Evolutionary conservation across 768 basidiomycete genomes (phyloP), one percentile per base, ranked within the genome.

Genomic region (Mycena galericulata): DNA sequence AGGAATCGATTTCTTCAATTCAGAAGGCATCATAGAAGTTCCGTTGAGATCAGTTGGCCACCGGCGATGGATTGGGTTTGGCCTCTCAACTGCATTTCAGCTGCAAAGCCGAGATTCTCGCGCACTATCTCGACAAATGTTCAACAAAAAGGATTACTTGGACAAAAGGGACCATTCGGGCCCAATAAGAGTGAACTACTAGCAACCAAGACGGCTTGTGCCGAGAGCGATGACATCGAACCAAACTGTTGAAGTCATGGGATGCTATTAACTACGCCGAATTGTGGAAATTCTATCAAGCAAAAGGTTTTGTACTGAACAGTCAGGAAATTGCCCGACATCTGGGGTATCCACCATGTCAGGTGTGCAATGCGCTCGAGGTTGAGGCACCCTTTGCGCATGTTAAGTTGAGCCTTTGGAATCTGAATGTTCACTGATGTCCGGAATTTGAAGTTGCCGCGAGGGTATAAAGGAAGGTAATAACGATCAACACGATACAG

Each of bases 181-280:
- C 49, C 32, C 30, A 55, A 65, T 46, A 51, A 65, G 49, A 57
- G 55, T 50, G 56, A 65, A 56, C 57, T 61, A 61, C 53, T 71
- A 72, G 60, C 71, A 72, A 36, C 71, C 71, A 62, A 72, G 54
- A 45, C 71, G 71, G 60, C 64, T 72, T 40, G 59, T 72, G 17
- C 61, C 71, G 30, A 72, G 71, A 54, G 71, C 71, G 51, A 72
- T 69, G 50, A 69, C 71, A 55, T 72, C 71, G 61, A 46, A 72
- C 71, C 71, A 72, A 62, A 72, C 71, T 69, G 62, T 67, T 53
- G 59, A n/a, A n/a, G n/a, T 27, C 26, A 5, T 27, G 24, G 47
- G 47, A 49, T 15, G 26, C 47, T 10, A 26, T 4, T 14, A 11
- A 27, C 29, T 49, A 49, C 26, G 14, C 24, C 11, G 41, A 18